phyloP scores from a whole-genome alignment of 192 early-diverging fungal species.

The Coemansia sp. region DNA sequence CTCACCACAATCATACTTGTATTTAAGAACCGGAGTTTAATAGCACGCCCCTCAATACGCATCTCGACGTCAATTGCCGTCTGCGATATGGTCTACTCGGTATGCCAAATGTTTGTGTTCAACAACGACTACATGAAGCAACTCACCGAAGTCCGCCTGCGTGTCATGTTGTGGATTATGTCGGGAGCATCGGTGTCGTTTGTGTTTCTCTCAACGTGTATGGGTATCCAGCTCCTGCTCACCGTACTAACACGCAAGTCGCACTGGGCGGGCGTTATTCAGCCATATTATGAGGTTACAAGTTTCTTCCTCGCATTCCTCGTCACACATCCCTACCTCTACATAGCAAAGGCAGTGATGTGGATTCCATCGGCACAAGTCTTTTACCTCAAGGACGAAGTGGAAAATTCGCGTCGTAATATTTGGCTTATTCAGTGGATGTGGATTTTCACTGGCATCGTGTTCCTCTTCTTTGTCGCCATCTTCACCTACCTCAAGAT shows the following conservation, averaged over 20 bases:
- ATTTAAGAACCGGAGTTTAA: not conserved
- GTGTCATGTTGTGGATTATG: conserved; percentile 46
- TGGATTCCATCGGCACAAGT: conserved; percentile 29
- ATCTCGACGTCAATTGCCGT: conserved; percentile 30
- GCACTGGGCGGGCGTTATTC: conserved; percentile 10
- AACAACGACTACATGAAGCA: conserved; percentile 32
- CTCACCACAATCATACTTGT: conserved; percentile 5
- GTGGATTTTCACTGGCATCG: conserved; percentile 24
- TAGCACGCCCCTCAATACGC: conserved; percentile 23
- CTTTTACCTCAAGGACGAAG: conserved; percentile 26
- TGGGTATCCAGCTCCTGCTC: conserved; percentile 35
- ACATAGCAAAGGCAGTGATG: conserved; percentile 21
- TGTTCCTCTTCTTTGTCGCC: conserved; percentile 13
- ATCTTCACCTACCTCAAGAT: conserved; percentile 12
- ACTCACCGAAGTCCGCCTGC: conserved; percentile 22
- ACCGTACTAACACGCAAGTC: conserved; percentile 14
- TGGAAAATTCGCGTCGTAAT: conserved; percentile 12
- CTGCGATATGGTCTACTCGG: conserved; percentile 40
- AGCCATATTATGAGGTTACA: conserved; percentile 23
- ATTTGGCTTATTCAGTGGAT: conserved; percentile 40
- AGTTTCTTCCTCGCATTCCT: conserved; percentile 34
- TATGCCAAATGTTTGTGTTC: conserved; percentile 33
- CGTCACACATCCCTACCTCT: conserved; percentile 42
- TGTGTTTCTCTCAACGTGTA: conserved; percentile 25
- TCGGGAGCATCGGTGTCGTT: conserved; percentile 25